Evolutionary conservation across 306 rosid genomes (phyloP), one percentile per base, ranked within the genome.

Genomic region (Medicago arabica): DNA sequence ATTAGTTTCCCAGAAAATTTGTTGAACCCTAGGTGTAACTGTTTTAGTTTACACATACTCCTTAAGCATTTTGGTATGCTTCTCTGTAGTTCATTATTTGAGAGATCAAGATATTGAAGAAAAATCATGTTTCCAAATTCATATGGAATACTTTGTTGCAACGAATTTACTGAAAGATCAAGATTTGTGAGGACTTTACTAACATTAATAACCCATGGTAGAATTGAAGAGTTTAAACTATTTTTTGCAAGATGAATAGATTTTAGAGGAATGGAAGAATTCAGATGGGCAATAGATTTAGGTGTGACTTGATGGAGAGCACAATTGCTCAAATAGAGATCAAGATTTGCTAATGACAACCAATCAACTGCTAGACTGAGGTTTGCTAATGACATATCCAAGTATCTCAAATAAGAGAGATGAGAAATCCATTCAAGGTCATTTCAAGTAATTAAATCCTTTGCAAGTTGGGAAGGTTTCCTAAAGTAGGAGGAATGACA

Each of bases 391-490:
- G 50, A 3, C 8, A 81, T 3, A 23, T 8, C 13, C 53, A 85
- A 75, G 63, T 14, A 14, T 18, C 17, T 81, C 19, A 85, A 50
- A 70, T 47, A 55, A 47, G 76, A 75, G 9, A 81, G 79, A 16
- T 17, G 81, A 59, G 79, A 57, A 58, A 78, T 28, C 83, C 88
- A 85, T 18, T 69, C 57, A 74, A 78, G 68, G 5, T 67, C 58
- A 18, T 57, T 21, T 41, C 46, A 74, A 19, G n/a, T 10, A 0
- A 46, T 1, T 0, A 47, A 3, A 0, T 43, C 5, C 49, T 16
- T 49, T 39, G 62, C 17, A 77, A 54, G 9, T 72, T 82, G 23
- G 82, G 72, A 25, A 72, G 79, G 61, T 76, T 82, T 0, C 63
- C 47, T 0, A 76, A 1, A 44, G 17, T 47, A 63, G 12, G 14